Evolutionary conservation across 768 basidiomycete genomes (phyloP).

Genomic region (Psilocybe tampanensis): DNA sequence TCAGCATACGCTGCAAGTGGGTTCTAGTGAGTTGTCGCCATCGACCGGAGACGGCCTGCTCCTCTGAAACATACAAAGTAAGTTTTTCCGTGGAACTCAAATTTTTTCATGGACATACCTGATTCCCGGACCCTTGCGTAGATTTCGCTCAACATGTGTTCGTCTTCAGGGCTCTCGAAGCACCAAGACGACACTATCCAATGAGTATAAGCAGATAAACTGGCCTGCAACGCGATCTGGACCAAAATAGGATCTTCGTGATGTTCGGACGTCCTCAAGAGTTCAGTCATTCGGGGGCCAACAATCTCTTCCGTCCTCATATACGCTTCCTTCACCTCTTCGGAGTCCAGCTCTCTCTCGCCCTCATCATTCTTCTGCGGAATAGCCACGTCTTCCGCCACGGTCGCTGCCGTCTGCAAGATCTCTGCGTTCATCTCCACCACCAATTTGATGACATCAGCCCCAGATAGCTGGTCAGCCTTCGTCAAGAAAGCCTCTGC

Average conservation of each 20-base stretch:
- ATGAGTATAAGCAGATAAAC: slow-evolving; percentile 46
- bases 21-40: slow-evolving; percentile 59
- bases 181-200: slow-evolving; percentile 56
- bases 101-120: slow-evolving; percentile 31
- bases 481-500: slow-evolving; percentile 51
- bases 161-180: slow-evolving; percentile 50
- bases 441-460: slow-evolving; percentile 50
- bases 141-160: slow-evolving; percentile 45
- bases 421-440: slow-evolving; percentile 51
- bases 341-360: slow-evolving; percentile 16
- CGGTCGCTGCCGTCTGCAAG: slow-evolving; percentile 49
- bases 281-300: slow-evolving; percentile 39
- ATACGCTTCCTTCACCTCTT: slow-evolving; percentile 27
- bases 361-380: slow-evolving; percentile 21
- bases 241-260: slow-evolving; percentile 42
- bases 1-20: slow-evolving; percentile 42
- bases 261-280: slow-evolving; percentile 40
- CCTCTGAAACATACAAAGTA: slow-evolving; percentile 33
- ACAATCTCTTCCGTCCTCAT: slow-evolving; percentile 33
- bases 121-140: slow-evolving; percentile 41
- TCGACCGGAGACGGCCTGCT: slow-evolving; percentile 52
- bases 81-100: background rate
- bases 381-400: slow-evolving; percentile 45
- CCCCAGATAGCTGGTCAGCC: slow-evolving; percentile 46
- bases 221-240: slow-evolving; percentile 47